Evolutionary conservation across 2,329 filamentous ascomycete species (phyloP), one percentile per base, ranked within the genome.

Genomic region (Neopestalotiopsis sp.): DNA sequence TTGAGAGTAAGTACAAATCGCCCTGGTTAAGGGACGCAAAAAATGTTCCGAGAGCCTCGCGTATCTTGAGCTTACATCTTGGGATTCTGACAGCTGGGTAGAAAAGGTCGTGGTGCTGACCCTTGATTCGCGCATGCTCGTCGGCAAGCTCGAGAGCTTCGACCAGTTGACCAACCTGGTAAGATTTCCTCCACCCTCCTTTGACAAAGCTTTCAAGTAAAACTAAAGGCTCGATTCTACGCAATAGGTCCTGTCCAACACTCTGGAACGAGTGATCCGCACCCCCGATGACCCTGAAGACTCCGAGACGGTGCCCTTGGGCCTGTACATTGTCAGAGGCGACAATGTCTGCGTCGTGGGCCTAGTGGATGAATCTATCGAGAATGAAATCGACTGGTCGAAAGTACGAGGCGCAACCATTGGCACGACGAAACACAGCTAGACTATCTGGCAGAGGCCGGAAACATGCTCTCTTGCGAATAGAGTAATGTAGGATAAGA

Each of bases 301-400:
- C 0, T 97, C 92, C 58, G 89, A 91, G 69, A 90, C 96, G 78
- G 91, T 96, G 20, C 90, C 92, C 4, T 89, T 98, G 71, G 96
- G 96, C 1, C 83, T 98, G 5, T 98, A 98, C 79, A 87, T 99
- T 69, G 93, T 99, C 68, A 89, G 96, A 70, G 96, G 96, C 66
- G 96, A 99, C 79, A 98, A 97, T 77, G 95, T 99, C 62, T 95
- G 94, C 71, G 87, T 97, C 17, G 93, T 96, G 69, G 96, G 96
- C 2, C 85, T 97, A 68, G 91, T 99, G 40, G 94, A 99, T 79
- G 95, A 97, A 81, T 88, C 92, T 74, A 84, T 98, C 69, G 96
- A 99, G 82, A 88, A 87, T 53, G 94, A 92, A 75, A 98, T 99
- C 78, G 91, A 98, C 82, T 99, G 96, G 96, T 87, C 88, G 24